Conservation (phyloP, 2,329 filamentous ascomycete genomes). For the Emmonsia crescens region DNA sequence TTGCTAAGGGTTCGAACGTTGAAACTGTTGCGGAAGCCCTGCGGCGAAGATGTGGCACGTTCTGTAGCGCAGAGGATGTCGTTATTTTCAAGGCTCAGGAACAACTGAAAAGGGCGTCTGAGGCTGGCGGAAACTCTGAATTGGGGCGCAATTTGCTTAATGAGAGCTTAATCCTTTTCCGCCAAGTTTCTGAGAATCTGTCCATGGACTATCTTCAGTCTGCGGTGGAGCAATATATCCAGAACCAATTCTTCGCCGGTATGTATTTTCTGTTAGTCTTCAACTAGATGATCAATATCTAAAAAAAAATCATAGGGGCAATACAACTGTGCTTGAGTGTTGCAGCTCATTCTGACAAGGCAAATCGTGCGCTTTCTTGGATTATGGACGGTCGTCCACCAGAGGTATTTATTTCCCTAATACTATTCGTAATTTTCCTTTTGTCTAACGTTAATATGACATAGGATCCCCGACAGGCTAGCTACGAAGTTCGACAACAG, state of each 20-base stretch:
- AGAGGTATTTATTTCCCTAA: slow-evolving; percentile 30
- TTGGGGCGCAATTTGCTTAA: slow-evolving; percentile 68
- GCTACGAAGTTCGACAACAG: slow-evolving; percentile 59
- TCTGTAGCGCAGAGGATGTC: slow-evolving; percentile 94
- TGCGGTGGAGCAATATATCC: slow-evolving; percentile 68
- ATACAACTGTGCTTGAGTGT: slow-evolving; percentile 79
- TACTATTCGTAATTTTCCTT: not conserved
- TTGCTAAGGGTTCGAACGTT: slow-evolving; percentile 91
- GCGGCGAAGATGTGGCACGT: slow-evolving; percentile 82
- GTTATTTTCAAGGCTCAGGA: slow-evolving; percentile 98
- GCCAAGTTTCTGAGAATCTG: slow-evolving; percentile 75
- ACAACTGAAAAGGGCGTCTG: slow-evolving; percentile 76
- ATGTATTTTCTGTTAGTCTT: slow-evolving; percentile 9
- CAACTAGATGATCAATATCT: slow-evolving; percentile 9
- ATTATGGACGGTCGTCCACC: slow-evolving; percentile 69
- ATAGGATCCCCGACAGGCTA: slow-evolving; percentile 55
- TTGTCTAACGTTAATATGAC: slow-evolving; percentile 6
- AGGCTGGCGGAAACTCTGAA: slow-evolving; percentile 64
- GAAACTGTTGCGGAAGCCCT: slow-evolving; percentile 96
- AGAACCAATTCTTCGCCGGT: slow-evolving; percentile 78
- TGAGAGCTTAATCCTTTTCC: slow-evolving; percentile 79
- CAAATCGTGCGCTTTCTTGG: slow-evolving; percentile 76
- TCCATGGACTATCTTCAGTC: slow-evolving; percentile 68
- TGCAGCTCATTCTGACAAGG: slow-evolving; percentile 73
- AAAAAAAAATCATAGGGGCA: slow-evolving; percentile 54